These are phyloP conservation scores for Carallia brachiata DNA, from an alignment of 345 rosid species.

Conservation along the genomic window DNA sequence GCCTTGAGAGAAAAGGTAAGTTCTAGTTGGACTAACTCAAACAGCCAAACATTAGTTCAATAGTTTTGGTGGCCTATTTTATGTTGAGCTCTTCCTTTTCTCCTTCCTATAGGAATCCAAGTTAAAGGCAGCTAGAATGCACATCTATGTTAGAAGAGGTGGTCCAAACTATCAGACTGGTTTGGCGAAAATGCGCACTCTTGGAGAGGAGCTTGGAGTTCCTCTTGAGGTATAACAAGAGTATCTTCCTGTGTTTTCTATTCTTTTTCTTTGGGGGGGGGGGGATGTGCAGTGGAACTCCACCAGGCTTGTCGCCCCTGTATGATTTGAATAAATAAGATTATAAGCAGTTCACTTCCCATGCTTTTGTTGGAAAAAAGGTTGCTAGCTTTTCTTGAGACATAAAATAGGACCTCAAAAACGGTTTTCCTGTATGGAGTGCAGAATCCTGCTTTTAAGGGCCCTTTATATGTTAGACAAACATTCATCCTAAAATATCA, in stretches of 20 bases:
- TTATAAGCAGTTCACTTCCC: conserved; percentile 1
- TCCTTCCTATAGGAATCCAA: conserved; percentile 57
- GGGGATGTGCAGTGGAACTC: neutral
- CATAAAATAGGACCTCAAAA: too few relatives aligned
- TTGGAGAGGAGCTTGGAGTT: conserved; percentile 81
- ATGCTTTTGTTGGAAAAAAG: neutral
- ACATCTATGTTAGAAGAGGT: conserved; percentile 90
- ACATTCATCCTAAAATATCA: too few relatives aligned
- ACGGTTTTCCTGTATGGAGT: too few relatives aligned
- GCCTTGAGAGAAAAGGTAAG: conserved; percentile 88
- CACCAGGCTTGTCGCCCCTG: neutral
- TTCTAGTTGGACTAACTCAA: neutral
- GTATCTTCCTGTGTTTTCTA: neutral
- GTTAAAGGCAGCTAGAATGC: conserved; percentile 89
- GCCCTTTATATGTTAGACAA: too few relatives aligned
- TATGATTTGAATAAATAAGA: neutral
- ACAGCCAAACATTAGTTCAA: neutral
- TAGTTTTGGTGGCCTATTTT: neutral
- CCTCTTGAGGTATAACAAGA: conserved; percentile 67
- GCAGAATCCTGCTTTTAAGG: too few relatives aligned
- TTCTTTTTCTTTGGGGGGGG: neutral
- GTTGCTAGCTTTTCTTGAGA: neutral
- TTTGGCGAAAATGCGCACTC: conserved; percentile 72
- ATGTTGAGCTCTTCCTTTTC: neutral
- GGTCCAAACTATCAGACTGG: conserved; percentile 95